Conservation (phyloP, 345 rosid genomes). For the Populus deltoides region DNA sequence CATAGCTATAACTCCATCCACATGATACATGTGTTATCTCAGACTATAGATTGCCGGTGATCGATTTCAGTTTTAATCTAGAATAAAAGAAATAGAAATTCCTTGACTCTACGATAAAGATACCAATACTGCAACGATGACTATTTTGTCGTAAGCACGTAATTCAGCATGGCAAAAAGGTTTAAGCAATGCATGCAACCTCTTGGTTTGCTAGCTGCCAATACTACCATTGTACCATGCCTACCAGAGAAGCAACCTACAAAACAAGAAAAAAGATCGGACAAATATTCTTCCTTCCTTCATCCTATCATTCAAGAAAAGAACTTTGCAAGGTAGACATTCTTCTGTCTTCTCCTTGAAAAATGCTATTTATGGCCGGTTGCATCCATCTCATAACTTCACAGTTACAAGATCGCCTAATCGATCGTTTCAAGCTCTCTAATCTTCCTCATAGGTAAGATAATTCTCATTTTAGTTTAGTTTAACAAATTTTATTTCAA, state of each 20-base stretch:
- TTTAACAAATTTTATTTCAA: neutral
- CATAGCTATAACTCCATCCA: neutral
- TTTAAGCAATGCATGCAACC: neutral
- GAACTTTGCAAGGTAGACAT: constrained; percentile 27
- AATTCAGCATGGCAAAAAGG: neutral
- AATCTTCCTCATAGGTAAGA: constrained; percentile 16
- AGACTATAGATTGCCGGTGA: neutral
- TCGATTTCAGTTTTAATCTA: neutral
- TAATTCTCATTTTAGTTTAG: neutral
- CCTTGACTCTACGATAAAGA: neutral
- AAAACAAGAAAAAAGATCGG: neutral
- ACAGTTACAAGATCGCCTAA: constrained; percentile 7
- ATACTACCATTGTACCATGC: neutral
- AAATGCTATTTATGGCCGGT: neutral
- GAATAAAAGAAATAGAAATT: neutral
- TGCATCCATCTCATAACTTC: constrained; percentile 9
- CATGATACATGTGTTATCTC: neutral
- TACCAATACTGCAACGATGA: neutral
- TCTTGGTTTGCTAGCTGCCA: neutral
- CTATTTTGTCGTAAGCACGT: neutral
- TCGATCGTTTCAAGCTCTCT: constrained; percentile 6
- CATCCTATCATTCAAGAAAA: constrained; percentile 32
- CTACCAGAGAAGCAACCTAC: constrained; percentile 18
- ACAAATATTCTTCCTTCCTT: constrained; percentile 1
- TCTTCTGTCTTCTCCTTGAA: constrained; percentile 21